phyloP scores from a whole-genome alignment of 352 stramenopile species.

The Pythium myriotylum region DNA sequence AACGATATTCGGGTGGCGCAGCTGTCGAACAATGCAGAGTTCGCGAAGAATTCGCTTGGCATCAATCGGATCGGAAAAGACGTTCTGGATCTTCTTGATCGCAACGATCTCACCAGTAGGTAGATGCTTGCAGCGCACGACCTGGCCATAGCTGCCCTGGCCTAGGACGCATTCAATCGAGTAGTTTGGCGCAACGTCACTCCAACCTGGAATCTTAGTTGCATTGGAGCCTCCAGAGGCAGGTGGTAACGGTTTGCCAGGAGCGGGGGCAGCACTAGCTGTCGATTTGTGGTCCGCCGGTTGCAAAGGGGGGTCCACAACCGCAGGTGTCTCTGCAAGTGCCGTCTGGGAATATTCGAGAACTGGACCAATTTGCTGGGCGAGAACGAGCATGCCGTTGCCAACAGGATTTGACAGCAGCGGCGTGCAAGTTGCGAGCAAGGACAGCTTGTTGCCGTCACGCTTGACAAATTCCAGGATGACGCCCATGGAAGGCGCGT shows the following conservation, averaged over 20 bases:
- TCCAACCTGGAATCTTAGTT: constrained; percentile 79
- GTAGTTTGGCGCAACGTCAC: constrained; percentile 80
- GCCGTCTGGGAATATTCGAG: constrained; percentile 22
- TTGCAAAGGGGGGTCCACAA: constrained; percentile 32
- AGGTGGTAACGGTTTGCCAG: constrained; percentile 6
- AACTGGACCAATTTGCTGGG: constrained; percentile 63
- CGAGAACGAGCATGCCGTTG: constrained; percentile 80
- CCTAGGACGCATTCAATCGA: constrained; percentile 86
- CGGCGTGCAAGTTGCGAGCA: constrained; percentile 73
- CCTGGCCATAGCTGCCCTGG: constrained; percentile 85
- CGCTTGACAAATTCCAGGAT: constrained; percentile 64
- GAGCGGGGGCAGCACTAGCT: not conserved
- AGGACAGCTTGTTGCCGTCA: constrained; percentile 59
- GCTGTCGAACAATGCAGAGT: constrained; percentile 80
- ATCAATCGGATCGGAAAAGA: constrained; percentile 88
- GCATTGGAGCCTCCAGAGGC: constrained; percentile 53
- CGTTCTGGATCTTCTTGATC: constrained; percentile 91
- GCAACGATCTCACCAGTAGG: constrained; percentile 86
- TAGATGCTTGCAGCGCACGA: constrained; percentile 87
- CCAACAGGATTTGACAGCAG: constrained; percentile 75
- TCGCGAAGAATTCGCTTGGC: constrained; percentile 87
- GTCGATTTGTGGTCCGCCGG: constrained; percentile 13
- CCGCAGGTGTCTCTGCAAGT: constrained; percentile 55
- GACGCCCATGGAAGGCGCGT: constrained; percentile 46
- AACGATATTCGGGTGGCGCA: constrained; percentile 88